Base-by-base conservation (phyloP, 2,329 filamentous ascomycete species). In the Colletotrichum kahawae region DNA sequence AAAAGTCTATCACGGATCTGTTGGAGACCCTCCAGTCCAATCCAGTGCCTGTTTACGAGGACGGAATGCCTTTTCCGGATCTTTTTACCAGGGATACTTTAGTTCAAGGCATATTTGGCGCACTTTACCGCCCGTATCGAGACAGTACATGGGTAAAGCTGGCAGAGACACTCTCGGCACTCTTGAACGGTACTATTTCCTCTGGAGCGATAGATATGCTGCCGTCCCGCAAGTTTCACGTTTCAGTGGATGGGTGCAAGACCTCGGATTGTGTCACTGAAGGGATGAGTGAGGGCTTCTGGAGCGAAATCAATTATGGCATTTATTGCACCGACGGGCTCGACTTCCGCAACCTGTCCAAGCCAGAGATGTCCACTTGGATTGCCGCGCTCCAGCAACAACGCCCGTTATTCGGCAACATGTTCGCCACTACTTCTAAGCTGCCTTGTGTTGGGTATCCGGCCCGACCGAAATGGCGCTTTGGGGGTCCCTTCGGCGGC, bases 391-490 rank as follows among this genome's bases (percentile, higher is more conserved):
- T 85, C 16, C 63, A 76, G 13, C 36, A 66, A 12, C 77, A 80
- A 54, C 66, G 68, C 4, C 43, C 48, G 43, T 4, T 65, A 7
- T 71, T 66, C 27, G 68, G 68, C 13, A 18, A 27, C 7, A 18
- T 33, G 33, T 66, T 71, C 16, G 68, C 68, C 16, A 18, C 48
- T 9, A 65, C 60, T 9, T 64, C 68, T 4, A 64, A 56, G 33
- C n/a, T 88, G 5, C 73, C 78, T 10, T 89, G 88, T 80, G 78
- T 82, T 0, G 83, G 84, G 4, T 85, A 87, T 79, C 77, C 59
- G 1, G 77, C 85, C 29, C 81, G 82, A 3, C 81, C 87, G 6
- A 82, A 80, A 65, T 87, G 84, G 83, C 78, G 81, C 24, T 88
- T 87, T 78, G 77, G 77, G 10, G 83, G 83, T 0, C 83, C 83